Evolutionary conservation across 257 asterid species (phyloP), one percentile per base, ranked within the genome.

Genomic region (Paraleonurus japonicus): DNA sequence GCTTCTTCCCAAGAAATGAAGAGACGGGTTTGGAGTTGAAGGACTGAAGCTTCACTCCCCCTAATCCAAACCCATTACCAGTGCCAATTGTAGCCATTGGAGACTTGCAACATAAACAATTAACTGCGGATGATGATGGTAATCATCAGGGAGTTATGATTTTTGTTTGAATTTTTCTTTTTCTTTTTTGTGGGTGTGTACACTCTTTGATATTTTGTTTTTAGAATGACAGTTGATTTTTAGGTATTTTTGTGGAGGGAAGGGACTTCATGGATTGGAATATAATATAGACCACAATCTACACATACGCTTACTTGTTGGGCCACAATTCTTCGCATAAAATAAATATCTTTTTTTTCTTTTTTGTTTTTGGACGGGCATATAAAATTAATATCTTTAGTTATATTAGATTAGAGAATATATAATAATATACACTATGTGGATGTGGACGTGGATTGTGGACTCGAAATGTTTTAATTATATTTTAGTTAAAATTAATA

Each of bases 231-330:
- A 47, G 88, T 82, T 85, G 81, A 53, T 71, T 84, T 79, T 84
- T 79, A 73, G 84, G 90, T 87, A 73, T 68, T 90, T 88, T 71
- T 85, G 97, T 88, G 96, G 97, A 76, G 89, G 85, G 71, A 81
- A 78, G 32, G 61, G 63, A 9, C 55, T 71, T 43, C 13, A 41
- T 66, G 61, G 84, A 80, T 72, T 71, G 69, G 76, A 62, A 72
- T 19, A 13, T 7, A 70, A 73, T 79, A 45, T 19, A 30, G 73
- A 70, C 96, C 96, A 87, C 96, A 82, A 45, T 23, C 79, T 74
- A 71, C 81, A 75, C 71, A 57, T 54, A 6, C 48, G 76, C 66
- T 63, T 9, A 7, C 62, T 67, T 22, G 61, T 67, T 73, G 78
- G 74, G 70, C 65, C 54, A 32, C 22, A 13, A 27, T 43, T 67